Percentiles rank a stretch among this genome's conserved stretches.
These are phyloP conservation scores for Diospyros kaki DNA, from an alignment of 148 eudicot species.

Conservation along the genomic window DNA sequence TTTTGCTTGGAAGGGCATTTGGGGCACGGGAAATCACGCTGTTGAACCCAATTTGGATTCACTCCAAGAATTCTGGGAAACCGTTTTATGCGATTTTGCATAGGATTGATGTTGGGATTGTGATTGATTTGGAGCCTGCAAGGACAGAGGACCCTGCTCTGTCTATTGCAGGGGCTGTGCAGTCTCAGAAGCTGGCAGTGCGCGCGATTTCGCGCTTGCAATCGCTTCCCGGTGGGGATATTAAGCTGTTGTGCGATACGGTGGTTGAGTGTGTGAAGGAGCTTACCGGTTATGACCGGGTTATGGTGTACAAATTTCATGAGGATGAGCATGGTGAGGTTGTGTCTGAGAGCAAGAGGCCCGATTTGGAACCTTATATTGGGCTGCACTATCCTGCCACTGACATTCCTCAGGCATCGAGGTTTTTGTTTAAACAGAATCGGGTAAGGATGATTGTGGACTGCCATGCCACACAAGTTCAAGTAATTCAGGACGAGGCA, in stretches of 20 bases:
- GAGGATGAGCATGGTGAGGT: slow-evolving; percentile 99
- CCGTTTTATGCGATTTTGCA: slow-evolving; percentile 93
- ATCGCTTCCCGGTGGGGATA: slow-evolving; percentile 85
- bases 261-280: slow-evolving; percentile 79
- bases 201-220: slow-evolving; percentile 79
- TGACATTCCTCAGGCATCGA: slow-evolving; percentile 93
- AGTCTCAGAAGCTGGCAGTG: slow-evolving; percentile 91
- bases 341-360: slow-evolving; percentile 66
- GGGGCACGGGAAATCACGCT: slow-evolving; percentile 66
- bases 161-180: slow-evolving; percentile 89
- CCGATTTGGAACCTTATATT: slow-evolving; percentile 77
- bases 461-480: slow-evolving; percentile 64
- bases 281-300: slow-evolving; percentile 91
- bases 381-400: slow-evolving; percentile 98
- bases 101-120: slow-evolving; percentile 88
- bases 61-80: slow-evolving; percentile 64
- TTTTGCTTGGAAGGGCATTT: slow-evolving; percentile 59
- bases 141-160: slow-evolving; percentile 80
- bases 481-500: slow-evolving; percentile 65
- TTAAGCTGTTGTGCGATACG: slow-evolving; percentile 77
- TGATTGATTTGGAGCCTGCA: slow-evolving; percentile 91
- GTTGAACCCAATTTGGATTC: slow-evolving; percentile 81
- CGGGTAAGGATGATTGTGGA: slow-evolving; percentile 93
- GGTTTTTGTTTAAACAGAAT: slow-evolving; percentile 87
- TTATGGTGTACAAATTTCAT: slow-evolving; percentile 95